Base-by-base conservation (phyloP, 208 protist genomes). In the Tritrichomonas musculus region DNA sequence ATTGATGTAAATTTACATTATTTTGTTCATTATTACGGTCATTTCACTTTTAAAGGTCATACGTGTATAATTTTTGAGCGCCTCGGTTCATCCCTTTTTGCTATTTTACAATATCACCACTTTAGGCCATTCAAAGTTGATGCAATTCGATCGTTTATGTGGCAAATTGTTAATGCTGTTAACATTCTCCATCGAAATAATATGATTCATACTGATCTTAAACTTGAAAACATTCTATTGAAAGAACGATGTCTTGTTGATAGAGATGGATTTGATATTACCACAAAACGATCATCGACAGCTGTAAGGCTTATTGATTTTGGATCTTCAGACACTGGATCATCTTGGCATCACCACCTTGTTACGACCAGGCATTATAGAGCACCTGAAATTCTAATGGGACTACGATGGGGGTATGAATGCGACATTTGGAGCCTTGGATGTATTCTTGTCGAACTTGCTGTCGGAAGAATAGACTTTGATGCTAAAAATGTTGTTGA, bases 191-290 rank as follows among this genome's bases (percentile, higher is more conserved):
- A 88, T 88, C 53, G 30, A 57, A 88, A 88, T 57, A 20, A 88
- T 8, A 88, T 53, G 47, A 27, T 88, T 13, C 77, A 88, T 88
- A 88, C 77, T 20, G 77, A 88, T 57, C 47, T 88, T 33, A 88
- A 88, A 60, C 47, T 88, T 60, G 77, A 88, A 88, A 88, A 88
- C 57, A 88, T 88, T 57, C n/a, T 88, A 33, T 33, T 88, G 11
- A 53, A 14, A 53, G 77, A 36, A 88, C n/a, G 39, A 44, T 5
- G 53, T 5, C 44, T 88, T 41, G 39, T 88, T 20, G 47, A 88
- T 33, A 2, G 44, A 57, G 44, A 88, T 36, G 77, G 77, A 5
- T 14, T 27, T 39, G 77, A 88, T 36, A 57, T 88, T 57, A 39
- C 53, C 8, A 57, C 77, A 44, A 39, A 39, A 53, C 22, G 14